Conservation (phyloP, 345 rosid species). For the Eucalyptus guilfoylei region DNA sequence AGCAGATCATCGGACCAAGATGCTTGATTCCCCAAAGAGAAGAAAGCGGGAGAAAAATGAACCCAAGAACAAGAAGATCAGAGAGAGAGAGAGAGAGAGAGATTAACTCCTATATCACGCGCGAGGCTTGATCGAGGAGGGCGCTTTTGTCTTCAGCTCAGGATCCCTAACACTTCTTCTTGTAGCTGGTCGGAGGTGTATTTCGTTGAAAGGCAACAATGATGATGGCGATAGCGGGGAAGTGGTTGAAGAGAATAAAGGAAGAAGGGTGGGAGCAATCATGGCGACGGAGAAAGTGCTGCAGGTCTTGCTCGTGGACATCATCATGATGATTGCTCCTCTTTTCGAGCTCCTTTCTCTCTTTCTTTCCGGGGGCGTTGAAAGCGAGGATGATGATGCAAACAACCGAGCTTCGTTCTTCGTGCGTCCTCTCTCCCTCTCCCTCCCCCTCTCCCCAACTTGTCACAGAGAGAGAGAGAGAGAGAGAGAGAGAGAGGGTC, state of each 20-base stretch:
- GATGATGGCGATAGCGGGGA: neutral
- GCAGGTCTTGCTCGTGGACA: neutral
- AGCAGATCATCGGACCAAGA: constrained; percentile 16
- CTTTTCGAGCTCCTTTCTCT: neutral
- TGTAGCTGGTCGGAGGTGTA: neutral
- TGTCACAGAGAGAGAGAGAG: neutral
- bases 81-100: neutral
- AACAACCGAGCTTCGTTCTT: neutral
- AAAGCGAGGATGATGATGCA: neutral
- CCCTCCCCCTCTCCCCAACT: neutral
- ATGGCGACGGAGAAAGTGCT: neutral
- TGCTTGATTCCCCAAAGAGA: constrained; percentile 18
- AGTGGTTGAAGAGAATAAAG: neutral
- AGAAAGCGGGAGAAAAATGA: neutral
- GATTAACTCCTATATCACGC: neutral
- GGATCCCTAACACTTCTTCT: neutral
- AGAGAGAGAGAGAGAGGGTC: neutral
- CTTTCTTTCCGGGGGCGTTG: neutral
- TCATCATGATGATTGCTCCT: neutral
- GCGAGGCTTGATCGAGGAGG: neutral
- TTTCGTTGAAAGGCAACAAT: neutral
- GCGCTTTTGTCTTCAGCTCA: neutral
- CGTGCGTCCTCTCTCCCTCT: neutral
- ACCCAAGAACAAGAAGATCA: neutral
- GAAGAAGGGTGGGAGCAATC: neutral